Evolutionary conservation across 2,329 filamentous ascomycete species (phyloP), one percentile per base, ranked within the genome.

Genomic region (Eurotiales sp.): DNA sequence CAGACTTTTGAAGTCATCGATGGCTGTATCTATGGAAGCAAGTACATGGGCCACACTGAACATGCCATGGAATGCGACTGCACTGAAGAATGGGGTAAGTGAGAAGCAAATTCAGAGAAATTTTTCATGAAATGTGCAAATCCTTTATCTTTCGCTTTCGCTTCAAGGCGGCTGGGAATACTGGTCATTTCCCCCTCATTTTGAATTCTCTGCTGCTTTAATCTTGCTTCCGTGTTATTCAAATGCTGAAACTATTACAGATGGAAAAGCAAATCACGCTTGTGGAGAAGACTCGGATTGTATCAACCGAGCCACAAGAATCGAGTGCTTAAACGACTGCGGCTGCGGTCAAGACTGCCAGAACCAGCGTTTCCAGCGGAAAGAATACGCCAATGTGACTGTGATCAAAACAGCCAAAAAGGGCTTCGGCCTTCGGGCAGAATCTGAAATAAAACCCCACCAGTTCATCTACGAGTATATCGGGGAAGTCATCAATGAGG

Each of bases 401-500:
- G 92, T 99, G 63, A 95, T 99, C 77, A 92, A 95, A 69, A 97
- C 93, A 0, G 91, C 96, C 56, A 96, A 97, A 77, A 99, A 99
- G 71, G 93, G 93, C 36, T 97, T 87, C 63, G 93, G 93, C 36
- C 81, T 99, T 53, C 88, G 93, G 52, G 83, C 91, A 51, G 86
- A 97, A 70, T 74, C 77, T 39, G 79, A 90, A 58, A 76, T 99
- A 56, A 80, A 86, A 56, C 77, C 88, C 19, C 84, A 95, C 66
- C 90, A 96, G 65, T 96, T 99, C 67, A 90, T 99, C 61, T 97
- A 90, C 67, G 93, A 99, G 73, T 99, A 99, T 70, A 92, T 99
- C 61, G 93, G 93, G 61, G 93, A 99, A 72, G 93, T 97, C 61
- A 96, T 99, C 67, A 92, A 95, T 62, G 92, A 99, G 72, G 80